Evolutionary conservation across 129 eudicot genomes (phyloP), one percentile per base, ranked within the genome.

Genomic region (Chrysanthemum seticuspe): DNA sequence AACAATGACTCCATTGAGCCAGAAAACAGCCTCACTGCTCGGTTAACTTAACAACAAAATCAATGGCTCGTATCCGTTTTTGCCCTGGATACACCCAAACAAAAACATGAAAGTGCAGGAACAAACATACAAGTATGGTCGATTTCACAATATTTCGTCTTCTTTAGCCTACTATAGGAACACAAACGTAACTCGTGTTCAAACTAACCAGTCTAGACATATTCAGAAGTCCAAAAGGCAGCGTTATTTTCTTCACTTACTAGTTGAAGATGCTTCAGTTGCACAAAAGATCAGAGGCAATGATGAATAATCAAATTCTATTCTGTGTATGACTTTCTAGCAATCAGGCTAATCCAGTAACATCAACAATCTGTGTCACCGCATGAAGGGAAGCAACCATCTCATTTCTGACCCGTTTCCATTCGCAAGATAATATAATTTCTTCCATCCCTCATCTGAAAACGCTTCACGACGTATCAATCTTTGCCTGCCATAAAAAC

Each of bases 361-460:
- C 36, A 67, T 18, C 16, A 73, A 65, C 25, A 5, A 16, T 34
- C 51, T 25, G 16, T 5, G 19, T 86, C 84, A 90, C 75, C 90
- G 70, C 89, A 95, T 95, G 78, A 86, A 86, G 2, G 99, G 99
- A 45, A 81, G 84, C 72, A 95, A 67, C 88, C 88, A 80, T 73
- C 99, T 90, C 87, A 95, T 85, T 83, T 95, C 99, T 13, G 96
- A 64, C 13, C 99, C 99, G 66, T 95, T 95, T 62, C 97, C 99
- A 73, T 90, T 84, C 47, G 96, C 86, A 65, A 95, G 86, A 67
- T 72, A 83, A 80, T 82, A 95, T 47, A 91, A 74, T 68, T 90
- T 94, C 87, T 88, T 95, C 99, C 97, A 95, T 25, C 80, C 86
- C 29, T 88, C 97, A 44, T 95, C 97, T 4, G 97, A 74, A 71